phyloP scores from a whole-genome alignment of 1,284 basidiomycete species.

The Pseudozyma hubeiensis region DNA sequence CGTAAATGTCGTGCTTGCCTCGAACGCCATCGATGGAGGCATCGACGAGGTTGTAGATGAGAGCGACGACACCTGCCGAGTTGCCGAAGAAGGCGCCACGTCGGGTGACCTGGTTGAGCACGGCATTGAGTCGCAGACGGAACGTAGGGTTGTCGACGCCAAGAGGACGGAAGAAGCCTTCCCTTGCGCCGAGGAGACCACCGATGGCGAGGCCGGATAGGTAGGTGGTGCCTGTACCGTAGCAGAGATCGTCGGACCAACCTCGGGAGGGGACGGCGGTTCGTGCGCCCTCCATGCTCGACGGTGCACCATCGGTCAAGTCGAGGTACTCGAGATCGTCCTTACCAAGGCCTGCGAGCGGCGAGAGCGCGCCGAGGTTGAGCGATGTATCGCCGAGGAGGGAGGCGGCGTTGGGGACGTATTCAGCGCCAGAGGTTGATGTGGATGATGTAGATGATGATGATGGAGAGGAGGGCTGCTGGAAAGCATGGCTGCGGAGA shows the following conservation, averaged over 20 bases:
- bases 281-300: conserved; percentile 64
- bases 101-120: conserved; percentile 95
- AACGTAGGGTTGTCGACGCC: conserved; percentile 70
- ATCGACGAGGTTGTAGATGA: conserved; percentile 96
- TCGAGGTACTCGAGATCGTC: conserved; percentile 69
- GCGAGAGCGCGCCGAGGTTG: conserved; percentile 84
- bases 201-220: conserved; percentile 93
- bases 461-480: conserved; percentile 34
- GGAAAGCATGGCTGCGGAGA: conserved; percentile 54
- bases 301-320: conserved; percentile 64
- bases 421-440: conserved; percentile 72
- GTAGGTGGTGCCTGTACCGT: conserved; percentile 99
- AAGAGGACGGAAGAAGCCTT: conserved; percentile 87
- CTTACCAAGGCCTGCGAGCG: conserved; percentile 61
- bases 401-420: conserved; percentile 91
- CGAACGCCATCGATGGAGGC: conserved; percentile 89
- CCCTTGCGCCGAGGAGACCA: conserved; percentile 93
- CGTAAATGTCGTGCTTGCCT: conserved; percentile 89
- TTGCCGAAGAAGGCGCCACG: conserved; percentile 98
- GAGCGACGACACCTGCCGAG: conserved; percentile 94
- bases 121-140: conserved; percentile 93
- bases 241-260: conserved; percentile 99
- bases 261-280: conserved; percentile 75
- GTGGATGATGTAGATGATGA: conserved; percentile 17
- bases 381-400: conserved; percentile 84